phyloP scores from a whole-genome alignment of 352 stramenopile genomes.

The Thraustotheca clavata region DNA sequence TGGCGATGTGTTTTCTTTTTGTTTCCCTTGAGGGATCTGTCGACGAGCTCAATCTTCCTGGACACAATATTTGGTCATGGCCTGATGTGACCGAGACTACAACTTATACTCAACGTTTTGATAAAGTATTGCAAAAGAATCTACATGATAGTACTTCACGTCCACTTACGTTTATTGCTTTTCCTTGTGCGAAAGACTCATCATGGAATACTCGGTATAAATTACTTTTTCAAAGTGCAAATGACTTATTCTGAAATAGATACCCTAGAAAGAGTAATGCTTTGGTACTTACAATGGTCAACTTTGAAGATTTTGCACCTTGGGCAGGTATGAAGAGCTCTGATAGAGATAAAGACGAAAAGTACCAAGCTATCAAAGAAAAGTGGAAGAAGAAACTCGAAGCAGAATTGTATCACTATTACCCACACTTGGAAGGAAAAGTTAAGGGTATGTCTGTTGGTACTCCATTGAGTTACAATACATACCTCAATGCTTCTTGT shows the following conservation, averaged over 20 bases:
- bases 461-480: slow-evolving; percentile 4
- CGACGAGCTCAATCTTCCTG: slow-evolving; percentile 6
- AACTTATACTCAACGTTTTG: slow-evolving; percentile 11
- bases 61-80: slow-evolving; percentile 19
- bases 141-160: slow-evolving; percentile 3
- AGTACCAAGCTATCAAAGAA: not conserved
- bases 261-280: slow-evolving; percentile 2
- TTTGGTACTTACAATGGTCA: not conserved
- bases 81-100: not conserved
- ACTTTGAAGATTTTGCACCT: not conserved
- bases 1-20: slow-evolving; percentile 20
- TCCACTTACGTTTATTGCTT: slow-evolving; percentile 23
- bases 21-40: slow-evolving; percentile 5
- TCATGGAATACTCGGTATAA: slow-evolving; percentile 18
- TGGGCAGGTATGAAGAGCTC: slow-evolving; percentile 1
- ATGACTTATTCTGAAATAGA: not conserved
- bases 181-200: slow-evolving; percentile 29
- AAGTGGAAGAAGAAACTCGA: slow-evolving; percentile 1
- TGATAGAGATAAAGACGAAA: not conserved
- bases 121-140: slow-evolving; percentile 18
- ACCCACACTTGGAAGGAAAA: slow-evolving; percentile 1
- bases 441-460: not conserved
- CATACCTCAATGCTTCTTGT: not conserved
- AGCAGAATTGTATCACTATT: not conserved
- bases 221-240: not conserved